phyloP scores from a whole-genome alignment of 306 rosid genomes.

The Vicia sativa region DNA sequence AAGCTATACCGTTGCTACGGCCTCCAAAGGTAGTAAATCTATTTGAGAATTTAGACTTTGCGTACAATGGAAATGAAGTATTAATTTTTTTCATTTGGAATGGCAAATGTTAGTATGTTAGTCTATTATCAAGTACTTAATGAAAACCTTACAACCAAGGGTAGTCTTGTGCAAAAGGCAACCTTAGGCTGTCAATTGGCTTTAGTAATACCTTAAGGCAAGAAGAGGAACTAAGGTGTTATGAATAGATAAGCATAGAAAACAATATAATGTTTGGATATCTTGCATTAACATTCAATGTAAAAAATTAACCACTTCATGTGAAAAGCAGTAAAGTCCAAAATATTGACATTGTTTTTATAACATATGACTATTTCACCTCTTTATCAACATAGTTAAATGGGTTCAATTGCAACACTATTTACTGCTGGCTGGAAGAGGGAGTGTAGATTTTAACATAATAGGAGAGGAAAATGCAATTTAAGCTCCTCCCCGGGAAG shows the following conservation, averaged over 20 bases:
- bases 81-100: background rate
- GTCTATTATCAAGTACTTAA: no score
- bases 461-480: background rate
- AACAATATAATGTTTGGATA: conserved; percentile 24
- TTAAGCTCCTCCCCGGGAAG: background rate
- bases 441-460: background rate
- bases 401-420: background rate
- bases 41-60: conserved; percentile 14
- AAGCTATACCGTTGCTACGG: conserved; percentile 57
- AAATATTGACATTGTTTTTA: conserved; percentile 2
- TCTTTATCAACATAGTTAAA: conserved; percentile 16
- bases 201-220: conserved; percentile 19
- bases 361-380: conserved; percentile 4
- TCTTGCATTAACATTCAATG: background rate
- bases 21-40: conserved; percentile 42
- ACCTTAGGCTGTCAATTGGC: background rate
- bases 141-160: no score
- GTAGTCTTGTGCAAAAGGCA: background rate
- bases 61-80: background rate
- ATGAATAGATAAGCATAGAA: background rate
- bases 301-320: conserved; percentile 20
- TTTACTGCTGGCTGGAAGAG: background rate
- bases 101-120: no score
- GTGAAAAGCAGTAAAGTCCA: background rate
- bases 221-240: background rate